Evolutionary conservation across 2,329 filamentous ascomycete species (phyloP).

Genomic region (Pseudogymnoascus destructans): DNA sequence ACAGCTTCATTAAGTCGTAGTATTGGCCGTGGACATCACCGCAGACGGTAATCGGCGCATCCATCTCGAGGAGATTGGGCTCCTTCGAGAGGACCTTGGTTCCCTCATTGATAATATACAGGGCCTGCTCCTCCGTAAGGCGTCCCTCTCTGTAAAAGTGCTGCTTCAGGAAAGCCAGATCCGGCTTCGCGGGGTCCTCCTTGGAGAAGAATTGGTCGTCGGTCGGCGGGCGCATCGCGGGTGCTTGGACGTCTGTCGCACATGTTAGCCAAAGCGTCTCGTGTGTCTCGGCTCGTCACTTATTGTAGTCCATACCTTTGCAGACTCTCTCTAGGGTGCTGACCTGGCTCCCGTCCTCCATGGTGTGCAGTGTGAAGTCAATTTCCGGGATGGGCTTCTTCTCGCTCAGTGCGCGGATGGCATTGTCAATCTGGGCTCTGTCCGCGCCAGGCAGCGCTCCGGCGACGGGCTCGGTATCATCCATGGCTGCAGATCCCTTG

Average conservation of each 20-base stretch:
- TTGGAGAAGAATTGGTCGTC: constrained; percentile 92
- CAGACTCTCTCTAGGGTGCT: constrained; percentile 92
- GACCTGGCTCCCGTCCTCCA: constrained; percentile 94
- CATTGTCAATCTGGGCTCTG: constrained; percentile 61
- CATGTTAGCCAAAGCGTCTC: constrained; percentile 16
- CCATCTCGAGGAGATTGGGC: constrained; percentile 97
- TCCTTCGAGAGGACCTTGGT: constrained; percentile 79
- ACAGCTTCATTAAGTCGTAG: constrained; percentile 98
- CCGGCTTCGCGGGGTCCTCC: constrained; percentile 72
- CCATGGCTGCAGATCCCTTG: neutral
- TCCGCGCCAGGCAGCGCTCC: constrained; percentile 7
- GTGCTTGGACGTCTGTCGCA: constrained; percentile 81
- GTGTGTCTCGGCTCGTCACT: constrained; percentile 7
- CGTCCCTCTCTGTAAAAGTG: constrained; percentile 97
- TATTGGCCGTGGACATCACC: constrained; percentile 98
- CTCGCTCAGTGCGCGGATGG: constrained; percentile 79
- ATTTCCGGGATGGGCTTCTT: constrained; percentile 97
- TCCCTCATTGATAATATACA: constrained; percentile 86
- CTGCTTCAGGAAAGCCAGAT: constrained; percentile 90
- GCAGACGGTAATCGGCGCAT: constrained; percentile 96
- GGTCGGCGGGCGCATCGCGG: constrained; percentile 81
- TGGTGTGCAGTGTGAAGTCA: constrained; percentile 94
- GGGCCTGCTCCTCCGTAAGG: constrained; percentile 89
- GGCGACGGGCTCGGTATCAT: neutral
- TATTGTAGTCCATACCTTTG: constrained; percentile 58